Evolutionary conservation across 345 rosid species (phyloP).

Genomic region (Microcos paniculata): DNA sequence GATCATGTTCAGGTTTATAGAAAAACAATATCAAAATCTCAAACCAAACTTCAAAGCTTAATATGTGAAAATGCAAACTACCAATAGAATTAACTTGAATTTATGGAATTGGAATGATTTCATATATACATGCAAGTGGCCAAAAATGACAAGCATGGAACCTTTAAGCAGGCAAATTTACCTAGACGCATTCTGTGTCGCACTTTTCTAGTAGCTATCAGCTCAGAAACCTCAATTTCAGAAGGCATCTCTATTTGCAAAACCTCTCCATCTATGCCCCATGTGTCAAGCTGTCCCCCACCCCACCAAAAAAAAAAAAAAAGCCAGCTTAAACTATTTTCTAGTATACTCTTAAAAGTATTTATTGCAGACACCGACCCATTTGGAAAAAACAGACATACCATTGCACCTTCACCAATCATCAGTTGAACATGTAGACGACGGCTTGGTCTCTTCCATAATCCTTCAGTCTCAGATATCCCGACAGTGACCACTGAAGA

Average conservation of each 20-base stretch:
- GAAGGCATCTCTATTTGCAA: constrained; percentile 62
- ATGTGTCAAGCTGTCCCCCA: constrained; percentile 67
- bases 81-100: neutral
- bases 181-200: constrained; percentile 54
- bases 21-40: neutral
- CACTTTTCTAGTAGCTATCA: constrained; percentile 52
- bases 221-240: constrained; percentile 39
- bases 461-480: constrained; percentile 66
- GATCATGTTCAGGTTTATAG: neutral
- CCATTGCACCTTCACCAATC: constrained; percentile 85
- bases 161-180: constrained; percentile 28
- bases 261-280: constrained; percentile 87
- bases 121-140: neutral
- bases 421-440: constrained; percentile 62
- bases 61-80: neutral
- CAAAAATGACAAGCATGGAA: neutral
- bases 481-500: constrained; percentile 60
- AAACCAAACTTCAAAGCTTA: neutral
- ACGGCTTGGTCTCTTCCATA: constrained; percentile 81
- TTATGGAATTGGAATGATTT: neutral
- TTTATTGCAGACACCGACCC: neutral
- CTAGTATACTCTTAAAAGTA: neutral
- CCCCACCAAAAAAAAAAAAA: too few relatives aligned
- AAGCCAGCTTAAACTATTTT: constrained; percentile 11
- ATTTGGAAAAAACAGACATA: constrained; percentile 25